Evolutionary conservation across 192 early-diverging fungal genomes (phyloP), one percentile per base, ranked within the genome.

Genomic region (Cladochytrium replicatum): DNA sequence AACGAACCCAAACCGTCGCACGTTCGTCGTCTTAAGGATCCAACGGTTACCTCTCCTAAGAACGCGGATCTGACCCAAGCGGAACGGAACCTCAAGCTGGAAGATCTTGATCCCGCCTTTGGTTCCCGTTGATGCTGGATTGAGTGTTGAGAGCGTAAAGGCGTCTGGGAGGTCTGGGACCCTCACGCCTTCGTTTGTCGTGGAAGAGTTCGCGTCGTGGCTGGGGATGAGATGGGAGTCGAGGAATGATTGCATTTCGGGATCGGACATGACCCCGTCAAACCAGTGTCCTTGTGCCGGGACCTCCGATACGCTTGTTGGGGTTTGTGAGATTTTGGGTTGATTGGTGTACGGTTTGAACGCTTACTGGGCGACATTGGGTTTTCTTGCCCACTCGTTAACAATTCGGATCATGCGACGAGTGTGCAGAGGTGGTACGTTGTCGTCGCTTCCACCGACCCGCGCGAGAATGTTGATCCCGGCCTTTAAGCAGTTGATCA

Each of bases 401-500:
- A 79, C 71, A 15, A 87, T 44, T 6, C 85, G 63, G 6, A 78
- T 64, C 37, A 82, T 59, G 23, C 77, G 74, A 0, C 83, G 46
- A 0, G 75, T 71, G 48, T 85, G 80, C 22, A 83, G 47, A 1
- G 85, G 84, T 0, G 85, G 83, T 0, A 87, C 85, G 57, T 87
- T 87, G 42, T 84, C 73, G 41, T 87, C 85, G 4, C 65, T 61
- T 39, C 69, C 60, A 0, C 85, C 85, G 15, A 55, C 61, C 4
- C 81, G 60, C 4, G 75, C 75, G 21, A 85, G 43, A 17, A 86
- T 68, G 5, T 83, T 78, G 8, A 87, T 55, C 0, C 79, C 79
- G 7, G 68, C 77, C 81, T 83, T 54, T 24, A 8, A 34, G 34
- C 6, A 21, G 26, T 19, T 23, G 29, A 4, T 25, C 41, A 7